These are phyloP conservation scores for Luvunga scandens DNA, from an alignment of 345 rosid species.

Conservation along the genomic window DNA sequence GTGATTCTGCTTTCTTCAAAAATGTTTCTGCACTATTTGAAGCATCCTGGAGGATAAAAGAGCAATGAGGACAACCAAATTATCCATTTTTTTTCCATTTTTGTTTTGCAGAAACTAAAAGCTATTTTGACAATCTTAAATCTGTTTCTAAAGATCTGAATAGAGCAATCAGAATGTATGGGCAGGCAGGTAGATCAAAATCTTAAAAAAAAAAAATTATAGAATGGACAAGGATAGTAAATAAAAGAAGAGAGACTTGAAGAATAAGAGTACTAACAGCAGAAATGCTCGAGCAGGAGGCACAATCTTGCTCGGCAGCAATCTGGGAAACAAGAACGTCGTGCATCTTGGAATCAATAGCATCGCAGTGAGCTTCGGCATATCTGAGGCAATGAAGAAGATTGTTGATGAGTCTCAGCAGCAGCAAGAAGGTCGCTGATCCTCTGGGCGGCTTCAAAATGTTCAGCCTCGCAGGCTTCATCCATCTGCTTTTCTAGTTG, in stretches of 20 bases:
- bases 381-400: slow-evolving; percentile 50
- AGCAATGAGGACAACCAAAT: background rate
- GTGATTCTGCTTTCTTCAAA: slow-evolving; percentile 40
- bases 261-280: slow-evolving; percentile 33
- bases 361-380: slow-evolving; percentile 59
- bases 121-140: background rate
- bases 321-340: slow-evolving; percentile 58
- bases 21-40: slow-evolving; percentile 46
- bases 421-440: slow-evolving; percentile 68
- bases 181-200: background rate
- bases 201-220: background rate
- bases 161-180: background rate
- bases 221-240: background rate
- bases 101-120: background rate
- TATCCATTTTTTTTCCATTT: background rate
- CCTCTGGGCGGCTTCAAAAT: slow-evolving; percentile 75
- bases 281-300: slow-evolving; percentile 55
- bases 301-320: slow-evolving; percentile 69
- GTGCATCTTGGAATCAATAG: slow-evolving; percentile 60
- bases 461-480: slow-evolving; percentile 82
- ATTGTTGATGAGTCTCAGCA: slow-evolving; percentile 48
- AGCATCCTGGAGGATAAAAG: slow-evolving; percentile 50
- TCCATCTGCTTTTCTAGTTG: slow-evolving; percentile 70
- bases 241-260: background rate
- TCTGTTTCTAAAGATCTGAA: background rate